Conservation (phyloP, 1,139 yeast species). For the Taphrina deformans region DNA sequence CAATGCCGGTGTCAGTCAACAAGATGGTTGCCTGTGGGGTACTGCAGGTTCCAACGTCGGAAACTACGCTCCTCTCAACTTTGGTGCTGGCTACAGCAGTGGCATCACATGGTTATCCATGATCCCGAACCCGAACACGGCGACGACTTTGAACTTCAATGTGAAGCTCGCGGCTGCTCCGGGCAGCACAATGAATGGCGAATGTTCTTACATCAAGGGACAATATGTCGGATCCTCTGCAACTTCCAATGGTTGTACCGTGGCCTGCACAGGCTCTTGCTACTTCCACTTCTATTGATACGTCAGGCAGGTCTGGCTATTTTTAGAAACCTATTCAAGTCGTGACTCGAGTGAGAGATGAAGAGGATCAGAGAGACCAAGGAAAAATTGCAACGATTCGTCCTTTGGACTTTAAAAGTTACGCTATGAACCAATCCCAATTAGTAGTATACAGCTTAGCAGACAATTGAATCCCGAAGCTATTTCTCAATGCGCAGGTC, state of each 20-base stretch:
- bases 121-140: slow-evolving; percentile 74
- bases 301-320: neutral
- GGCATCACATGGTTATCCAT: slow-evolving; percentile 84
- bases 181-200: slow-evolving; percentile 66
- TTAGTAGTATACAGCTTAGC: slow-evolving; percentile 1
- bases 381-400: too few species aligned
- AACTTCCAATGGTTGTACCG: slow-evolving; percentile 53
- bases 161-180: slow-evolving; percentile 77
- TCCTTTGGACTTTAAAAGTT: too few species aligned
- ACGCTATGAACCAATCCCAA: neutral
- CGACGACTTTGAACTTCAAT: slow-evolving; percentile 72
- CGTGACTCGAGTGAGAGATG: too few species aligned
- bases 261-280: slow-evolving; percentile 81
- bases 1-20: slow-evolving; percentile 86
- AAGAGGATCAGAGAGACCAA: neutral
- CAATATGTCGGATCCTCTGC: slow-evolving; percentile 56
- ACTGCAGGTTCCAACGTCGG: slow-evolving; percentile 74
- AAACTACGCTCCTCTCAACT: slow-evolving; percentile 96
- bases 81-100: slow-evolving; percentile 83
- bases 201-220: slow-evolving; percentile 80
- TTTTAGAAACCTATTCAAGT: too few species aligned
- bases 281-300: slow-evolving; percentile 4
- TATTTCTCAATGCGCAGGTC: neutral
- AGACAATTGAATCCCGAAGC: neutral
- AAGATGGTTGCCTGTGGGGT: slow-evolving; percentile 96